phyloP scores from a whole-genome alignment of 2,329 filamentous ascomycete species.

The Trichophyton verrucosum region DNA sequence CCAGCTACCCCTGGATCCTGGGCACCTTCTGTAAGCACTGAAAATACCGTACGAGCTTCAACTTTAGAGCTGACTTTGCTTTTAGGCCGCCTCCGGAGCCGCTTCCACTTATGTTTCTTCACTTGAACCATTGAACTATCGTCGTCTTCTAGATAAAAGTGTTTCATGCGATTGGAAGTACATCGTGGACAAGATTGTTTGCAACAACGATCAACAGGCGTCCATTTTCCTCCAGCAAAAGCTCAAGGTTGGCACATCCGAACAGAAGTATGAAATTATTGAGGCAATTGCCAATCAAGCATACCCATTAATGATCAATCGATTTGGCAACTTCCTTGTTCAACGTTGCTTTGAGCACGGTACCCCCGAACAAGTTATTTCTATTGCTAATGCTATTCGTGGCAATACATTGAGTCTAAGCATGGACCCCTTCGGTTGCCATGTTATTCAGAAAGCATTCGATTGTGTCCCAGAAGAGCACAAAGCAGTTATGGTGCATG shows the following conservation, averaged over 20 bases:
- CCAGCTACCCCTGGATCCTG: conserved; percentile 19
- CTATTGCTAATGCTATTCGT: conserved; percentile 86
- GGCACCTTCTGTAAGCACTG: conserved; percentile 41
- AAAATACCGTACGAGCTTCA: background rate
- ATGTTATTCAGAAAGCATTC: conserved; percentile 97
- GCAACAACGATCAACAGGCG: conserved; percentile 97
- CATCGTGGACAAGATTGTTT: conserved; percentile 98
- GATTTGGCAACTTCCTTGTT: conserved; percentile 96
- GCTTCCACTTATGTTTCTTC: conserved; percentile 70
- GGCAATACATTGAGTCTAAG: conserved; percentile 88
- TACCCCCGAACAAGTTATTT: conserved; percentile 82
- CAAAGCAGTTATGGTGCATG: conserved; percentile 98
- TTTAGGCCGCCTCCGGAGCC: conserved; percentile 40
- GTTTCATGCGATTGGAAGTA: conserved; percentile 99
- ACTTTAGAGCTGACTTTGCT: conserved; percentile 18
- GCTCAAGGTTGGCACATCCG: conserved; percentile 85
- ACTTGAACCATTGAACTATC: conserved; percentile 90
- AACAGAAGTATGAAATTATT: conserved; percentile 96
- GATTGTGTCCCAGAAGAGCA: conserved; percentile 95
- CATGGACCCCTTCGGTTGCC: conserved; percentile 97
- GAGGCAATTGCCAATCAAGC: conserved; percentile 91
- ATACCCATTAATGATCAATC: conserved; percentile 93
- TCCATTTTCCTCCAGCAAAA: conserved; percentile 99
- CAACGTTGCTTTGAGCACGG: conserved; percentile 99
- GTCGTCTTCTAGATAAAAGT: conserved; percentile 84